Conservation (phyloP, 371 early-diverging fungal genomes). For the Mortierella sp. region DNA sequence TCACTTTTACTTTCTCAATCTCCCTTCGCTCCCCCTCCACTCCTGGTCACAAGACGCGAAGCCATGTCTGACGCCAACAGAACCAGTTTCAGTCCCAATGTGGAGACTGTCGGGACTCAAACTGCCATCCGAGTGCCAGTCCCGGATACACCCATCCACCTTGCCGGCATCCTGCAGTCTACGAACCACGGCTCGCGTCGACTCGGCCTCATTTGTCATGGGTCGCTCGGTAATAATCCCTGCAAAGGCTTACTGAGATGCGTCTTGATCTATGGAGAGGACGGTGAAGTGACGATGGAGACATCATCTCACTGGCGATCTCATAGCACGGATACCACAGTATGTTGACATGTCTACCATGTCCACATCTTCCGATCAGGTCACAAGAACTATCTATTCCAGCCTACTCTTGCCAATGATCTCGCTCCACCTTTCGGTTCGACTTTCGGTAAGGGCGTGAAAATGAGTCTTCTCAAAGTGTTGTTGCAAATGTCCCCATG, state of each 20-base stretch:
- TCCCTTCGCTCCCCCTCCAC: neutral
- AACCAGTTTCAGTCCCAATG: neutral
- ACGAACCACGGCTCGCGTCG: constrained; percentile 40
- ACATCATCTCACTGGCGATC: neutral
- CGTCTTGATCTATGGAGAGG: too few species aligned
- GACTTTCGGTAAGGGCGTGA: constrained; percentile 58
- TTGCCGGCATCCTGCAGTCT: constrained; percentile 46
- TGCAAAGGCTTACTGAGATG: neutral
- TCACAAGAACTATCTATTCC: constrained; percentile 73
- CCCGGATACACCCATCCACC: constrained; percentile 27
- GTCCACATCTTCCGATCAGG: constrained; percentile 37
- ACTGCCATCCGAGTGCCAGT: constrained; percentile 24
- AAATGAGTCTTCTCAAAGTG: neutral
- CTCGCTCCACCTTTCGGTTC: constrained; percentile 66
- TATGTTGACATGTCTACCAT: neutral
- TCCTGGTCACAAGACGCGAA: neutral
- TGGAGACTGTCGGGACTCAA: constrained; percentile 28
- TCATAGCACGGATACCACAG: too few species aligned
- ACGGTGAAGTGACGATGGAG: neutral
- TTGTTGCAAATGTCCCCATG: neutral
- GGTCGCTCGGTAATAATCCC: constrained; percentile 31
- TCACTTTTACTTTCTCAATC: neutral
- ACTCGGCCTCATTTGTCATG: constrained; percentile 54
- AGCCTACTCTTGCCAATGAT: constrained; percentile 60
- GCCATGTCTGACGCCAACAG: constrained; percentile 1